Percentiles rank a stretch among this genome's conserved stretches.
Evolutionary conservation across 768 basidiomycete species (phyloP).

Genomic region (Naganishia friedmannii): DNA sequence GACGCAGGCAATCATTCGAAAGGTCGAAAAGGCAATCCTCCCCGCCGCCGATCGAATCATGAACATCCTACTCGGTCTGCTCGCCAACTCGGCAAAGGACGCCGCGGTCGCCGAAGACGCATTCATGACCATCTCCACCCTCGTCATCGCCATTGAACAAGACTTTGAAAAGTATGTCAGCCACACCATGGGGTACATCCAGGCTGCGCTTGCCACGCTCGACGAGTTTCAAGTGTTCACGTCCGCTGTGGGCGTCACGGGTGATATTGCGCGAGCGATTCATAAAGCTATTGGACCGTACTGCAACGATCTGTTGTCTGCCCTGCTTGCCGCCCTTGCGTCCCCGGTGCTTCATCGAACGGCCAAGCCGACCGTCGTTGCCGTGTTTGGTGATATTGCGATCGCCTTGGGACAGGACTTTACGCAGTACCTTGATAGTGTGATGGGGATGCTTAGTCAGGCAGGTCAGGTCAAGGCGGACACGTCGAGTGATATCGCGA

Average conservation of each 20-base stretch:
- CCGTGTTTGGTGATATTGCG: conserved; percentile 95
- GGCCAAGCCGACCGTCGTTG: conserved; percentile 94
- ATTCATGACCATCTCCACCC: conserved; percentile 85
- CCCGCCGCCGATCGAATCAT: conserved; percentile 92
- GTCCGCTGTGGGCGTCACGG: conserved; percentile 91
- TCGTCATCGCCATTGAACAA: conserved; percentile 60
- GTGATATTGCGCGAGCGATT: conserved; percentile 92
- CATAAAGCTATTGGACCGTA: conserved; percentile 79
- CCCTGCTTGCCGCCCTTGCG: conserved; percentile 83
- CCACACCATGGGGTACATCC: conserved; percentile 80
- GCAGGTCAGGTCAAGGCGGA: conserved; percentile 84
- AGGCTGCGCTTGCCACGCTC: conserved; percentile 81
- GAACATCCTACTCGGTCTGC: conserved; percentile 80
- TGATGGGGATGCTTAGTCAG: conserved; percentile 85
- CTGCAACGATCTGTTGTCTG: conserved; percentile 83
- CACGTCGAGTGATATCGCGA: conserved; percentile 56
- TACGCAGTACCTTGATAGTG: conserved; percentile 82
- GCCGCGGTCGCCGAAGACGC: conserved; percentile 95
- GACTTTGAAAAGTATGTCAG: conserved; percentile 77
- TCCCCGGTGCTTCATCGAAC: conserved; percentile 84
- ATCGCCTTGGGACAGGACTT: conserved; percentile 82
- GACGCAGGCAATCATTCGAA: conserved; percentile 73
- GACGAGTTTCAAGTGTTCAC: conserved; percentile 95
- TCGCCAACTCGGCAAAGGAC: conserved; percentile 81
- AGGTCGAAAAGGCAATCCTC: conserved; percentile 74